phyloP scores from a whole-genome alignment of 257 asterid genomes.

The Primulina eburnea region DNA sequence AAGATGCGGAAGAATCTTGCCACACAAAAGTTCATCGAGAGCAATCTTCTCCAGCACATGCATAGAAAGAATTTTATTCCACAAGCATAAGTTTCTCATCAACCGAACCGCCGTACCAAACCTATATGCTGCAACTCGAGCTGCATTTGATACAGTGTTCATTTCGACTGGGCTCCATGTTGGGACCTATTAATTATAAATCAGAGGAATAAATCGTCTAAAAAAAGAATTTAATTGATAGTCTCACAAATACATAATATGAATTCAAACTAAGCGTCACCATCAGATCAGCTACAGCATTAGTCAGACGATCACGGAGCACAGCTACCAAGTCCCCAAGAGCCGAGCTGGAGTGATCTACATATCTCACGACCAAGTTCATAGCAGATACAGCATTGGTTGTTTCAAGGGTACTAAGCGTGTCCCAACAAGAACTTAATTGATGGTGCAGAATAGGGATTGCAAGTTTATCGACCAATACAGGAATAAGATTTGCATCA shows the following conservation, averaged over 20 bases:
- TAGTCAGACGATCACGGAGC: conserved; percentile 75
- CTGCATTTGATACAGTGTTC: conserved; percentile 82
- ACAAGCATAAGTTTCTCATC: conserved; percentile 80
- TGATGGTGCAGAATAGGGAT: conserved; percentile 83
- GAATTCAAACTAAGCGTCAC: conserved; percentile 35
- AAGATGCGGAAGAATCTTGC: conserved; percentile 92
- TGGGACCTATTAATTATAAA: conserved; percentile 53
- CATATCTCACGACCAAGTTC: conserved; percentile 63
- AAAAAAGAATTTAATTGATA: background rate
- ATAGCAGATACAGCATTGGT: conserved; percentile 71
- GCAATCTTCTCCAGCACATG: conserved; percentile 77
- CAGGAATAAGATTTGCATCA: conserved; percentile 82
- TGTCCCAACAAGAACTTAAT: conserved; percentile 78
- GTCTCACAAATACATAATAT: background rate
- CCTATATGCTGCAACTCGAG: conserved; percentile 80
- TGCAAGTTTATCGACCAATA: conserved; percentile 80
- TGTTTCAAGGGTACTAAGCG: conserved; percentile 80
- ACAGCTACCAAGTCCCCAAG: conserved; percentile 62
- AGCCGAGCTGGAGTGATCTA: conserved; percentile 58
- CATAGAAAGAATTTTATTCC: conserved; percentile 71
- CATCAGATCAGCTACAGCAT: conserved; percentile 71
- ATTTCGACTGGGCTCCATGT: conserved; percentile 72
- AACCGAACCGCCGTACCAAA: conserved; percentile 81
- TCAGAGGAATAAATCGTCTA: background rate
- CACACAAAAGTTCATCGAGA: conserved; percentile 69